phyloP scores from a whole-genome alignment of 805 yeast genomes.

The Spathaspora sp. region DNA sequence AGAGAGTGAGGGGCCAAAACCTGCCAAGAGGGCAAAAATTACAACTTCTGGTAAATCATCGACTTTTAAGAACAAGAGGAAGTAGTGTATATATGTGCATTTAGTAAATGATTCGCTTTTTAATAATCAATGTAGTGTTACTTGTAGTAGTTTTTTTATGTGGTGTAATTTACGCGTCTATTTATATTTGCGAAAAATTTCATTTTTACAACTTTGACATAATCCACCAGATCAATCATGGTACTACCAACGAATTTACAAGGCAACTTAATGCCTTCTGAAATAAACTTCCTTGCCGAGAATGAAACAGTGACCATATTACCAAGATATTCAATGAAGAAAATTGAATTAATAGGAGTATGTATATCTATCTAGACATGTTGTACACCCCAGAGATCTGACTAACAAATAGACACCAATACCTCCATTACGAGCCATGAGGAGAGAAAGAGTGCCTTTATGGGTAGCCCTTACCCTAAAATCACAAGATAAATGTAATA shows the following conservation, averaged over 20 bases:
- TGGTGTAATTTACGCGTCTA: background rate
- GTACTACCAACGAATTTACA: conserved; percentile 56
- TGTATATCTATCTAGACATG: conserved; percentile 13
- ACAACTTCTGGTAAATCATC: conserved; percentile 33
- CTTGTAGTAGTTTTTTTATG: background rate
- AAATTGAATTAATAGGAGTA: conserved; percentile 64
- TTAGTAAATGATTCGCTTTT: too few species aligned
- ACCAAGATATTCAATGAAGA: conserved; percentile 72
- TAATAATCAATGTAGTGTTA: background rate
- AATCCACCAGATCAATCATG: conserved; percentile 36
- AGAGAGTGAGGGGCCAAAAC: conserved; percentile 48
- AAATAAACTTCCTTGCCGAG: conserved; percentile 81
- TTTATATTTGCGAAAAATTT: background rate
- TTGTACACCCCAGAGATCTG: background rate
- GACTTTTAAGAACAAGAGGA: conserved; percentile 19
- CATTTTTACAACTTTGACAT: background rate
- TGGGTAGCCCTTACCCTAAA: conserved; percentile 87
- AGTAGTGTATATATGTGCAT: background rate
- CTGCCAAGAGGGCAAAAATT: conserved; percentile 45
- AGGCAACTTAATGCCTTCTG: conserved; percentile 65
- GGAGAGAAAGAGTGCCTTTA: conserved; percentile 67
- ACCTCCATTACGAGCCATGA: conserved; percentile 64
- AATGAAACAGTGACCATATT: conserved; percentile 68
- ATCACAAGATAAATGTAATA: conserved; percentile 80
- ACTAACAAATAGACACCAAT: conserved; percentile 37